Conservation (phyloP, 129 eudicot genomes). For the Pseudognaphalium luteoalbum region DNA sequence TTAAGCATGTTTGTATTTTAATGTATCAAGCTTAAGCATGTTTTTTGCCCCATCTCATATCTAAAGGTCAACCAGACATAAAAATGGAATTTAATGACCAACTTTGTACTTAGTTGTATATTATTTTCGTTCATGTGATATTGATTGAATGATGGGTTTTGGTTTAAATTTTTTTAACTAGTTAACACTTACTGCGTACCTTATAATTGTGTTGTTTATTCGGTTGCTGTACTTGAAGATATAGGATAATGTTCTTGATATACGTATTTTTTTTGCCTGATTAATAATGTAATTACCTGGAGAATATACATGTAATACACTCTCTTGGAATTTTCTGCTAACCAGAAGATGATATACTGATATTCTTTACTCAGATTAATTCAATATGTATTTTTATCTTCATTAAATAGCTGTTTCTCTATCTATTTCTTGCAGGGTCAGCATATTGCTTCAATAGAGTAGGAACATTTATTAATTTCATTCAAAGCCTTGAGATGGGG, state of each 20-base stretch:
- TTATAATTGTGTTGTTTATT: neutral
- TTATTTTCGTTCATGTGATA: neutral
- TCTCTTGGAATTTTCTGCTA: too few species aligned
- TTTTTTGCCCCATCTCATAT: too few species aligned
- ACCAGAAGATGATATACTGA: too few species aligned
- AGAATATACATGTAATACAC: too few species aligned
- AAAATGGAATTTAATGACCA: too few species aligned
- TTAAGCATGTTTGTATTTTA: too few species aligned
- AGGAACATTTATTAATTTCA: neutral
- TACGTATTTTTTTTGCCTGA: too few species aligned
- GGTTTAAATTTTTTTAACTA: neutral
- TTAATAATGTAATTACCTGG: neutral
- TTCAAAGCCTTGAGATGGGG: slow-evolving; percentile 45
- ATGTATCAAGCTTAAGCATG: neutral
- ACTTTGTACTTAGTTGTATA: neutral
- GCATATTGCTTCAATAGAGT: slow-evolving; percentile 8
- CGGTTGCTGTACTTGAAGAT: neutral
- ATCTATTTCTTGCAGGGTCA: slow-evolving; percentile 25
- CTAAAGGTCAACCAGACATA: neutral
- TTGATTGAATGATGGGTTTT: neutral
- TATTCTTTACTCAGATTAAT: neutral
- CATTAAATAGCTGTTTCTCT: neutral
- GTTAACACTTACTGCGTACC: neutral
- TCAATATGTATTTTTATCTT: neutral
- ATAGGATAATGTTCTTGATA: neutral